Evolutionary conservation across 116 monocot species (phyloP), one percentile per base, ranked within the genome.

Genomic region (Phalaenopsis hybrid): DNA sequence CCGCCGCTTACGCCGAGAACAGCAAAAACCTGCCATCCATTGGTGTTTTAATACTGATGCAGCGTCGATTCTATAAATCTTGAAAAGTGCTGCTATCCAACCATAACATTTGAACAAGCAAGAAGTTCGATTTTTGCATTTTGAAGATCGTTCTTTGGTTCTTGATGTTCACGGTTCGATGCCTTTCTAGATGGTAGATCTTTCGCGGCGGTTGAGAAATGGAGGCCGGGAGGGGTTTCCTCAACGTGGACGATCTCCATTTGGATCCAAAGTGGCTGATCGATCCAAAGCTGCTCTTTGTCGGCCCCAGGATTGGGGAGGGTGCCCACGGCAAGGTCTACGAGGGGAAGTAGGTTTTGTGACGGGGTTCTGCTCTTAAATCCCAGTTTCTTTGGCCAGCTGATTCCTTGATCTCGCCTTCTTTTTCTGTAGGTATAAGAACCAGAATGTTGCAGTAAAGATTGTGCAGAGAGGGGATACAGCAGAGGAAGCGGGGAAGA

Each of bases 321-420:
- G 96, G 96, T 31, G 96, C 91, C 16, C 96, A 96, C 80, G 94
- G 91, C 34, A 96, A 96, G 72, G 94, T 96, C 76, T 96, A 96
- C 49, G 87, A 94, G 92, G 96, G 96, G 80, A 96, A 94, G 96
- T 96, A 86, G 75, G 92, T 83, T 50, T 25, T 68, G 33, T 81
- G 23, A 20, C 20, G 51, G 8, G 20, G 8, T 83, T 69, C 21
- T 46, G 16, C 12, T 16, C 5, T 43, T 48, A 48, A 34, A 55
- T 79, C 16, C 34, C 59, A 75, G 59, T 59, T 17, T 59, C 15
- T 31, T 15, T 83, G 18, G 9, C 20, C 44, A 23, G 11, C 43
- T 20, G 0, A 20, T 74, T n/a, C 11, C 18, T 78, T 65, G 46
- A 37, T 33, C 34, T 77, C 59, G 70, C 46, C 37, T 68, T 49